Evolutionary conservation across 2,329 filamentous ascomycete species (phyloP), one percentile per base, ranked within the genome.

Genomic region (Fulvia fulva): DNA sequence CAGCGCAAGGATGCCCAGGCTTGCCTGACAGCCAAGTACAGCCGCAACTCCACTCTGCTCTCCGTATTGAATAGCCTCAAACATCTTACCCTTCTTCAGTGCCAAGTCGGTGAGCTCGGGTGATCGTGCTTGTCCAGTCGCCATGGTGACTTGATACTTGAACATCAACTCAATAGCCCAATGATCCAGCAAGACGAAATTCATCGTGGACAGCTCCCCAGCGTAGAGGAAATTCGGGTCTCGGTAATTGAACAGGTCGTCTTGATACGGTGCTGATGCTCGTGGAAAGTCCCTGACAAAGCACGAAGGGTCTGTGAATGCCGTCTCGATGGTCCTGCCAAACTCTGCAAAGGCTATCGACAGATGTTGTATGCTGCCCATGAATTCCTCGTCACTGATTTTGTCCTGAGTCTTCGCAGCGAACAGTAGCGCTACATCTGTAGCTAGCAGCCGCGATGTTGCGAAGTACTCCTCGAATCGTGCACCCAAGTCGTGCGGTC

Each of bases 81-180:
- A 91, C 58, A 93, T 81, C 67, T 90, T 87, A 69, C 88, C 92
- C 44, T 88, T 86, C 54, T 83, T 81, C 64, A 88, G 83, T 1
- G 90, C 88, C 57, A 88, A 80, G 1, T 78, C 72, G 3, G 78
- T 78, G 55, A 93, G 68, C 53, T 88, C 84, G 12, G 79, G 71
- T 12, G 77, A 69, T 6, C 78, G 74, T 1, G 78, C 67, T 75
- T 82, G 76, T 47, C 56, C 59, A 52, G 84, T 74, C 1, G 82
- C 78, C 51, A 83, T 77, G 3, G 85, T 81, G 1, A 87, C 83
- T 67, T 94, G 89, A 65, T 88, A 87, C 64, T 86, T 85, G 74
- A 91, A 91, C 87, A 96, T 90, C 58, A 94, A 80, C 50, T 87
- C 81, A 23, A 92, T 84, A 7, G 87, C 87, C 71, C 90, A 86